phyloP scores from a whole-genome alignment of 2,329 filamentous ascomycete species.

The Epichloe bromicola region DNA sequence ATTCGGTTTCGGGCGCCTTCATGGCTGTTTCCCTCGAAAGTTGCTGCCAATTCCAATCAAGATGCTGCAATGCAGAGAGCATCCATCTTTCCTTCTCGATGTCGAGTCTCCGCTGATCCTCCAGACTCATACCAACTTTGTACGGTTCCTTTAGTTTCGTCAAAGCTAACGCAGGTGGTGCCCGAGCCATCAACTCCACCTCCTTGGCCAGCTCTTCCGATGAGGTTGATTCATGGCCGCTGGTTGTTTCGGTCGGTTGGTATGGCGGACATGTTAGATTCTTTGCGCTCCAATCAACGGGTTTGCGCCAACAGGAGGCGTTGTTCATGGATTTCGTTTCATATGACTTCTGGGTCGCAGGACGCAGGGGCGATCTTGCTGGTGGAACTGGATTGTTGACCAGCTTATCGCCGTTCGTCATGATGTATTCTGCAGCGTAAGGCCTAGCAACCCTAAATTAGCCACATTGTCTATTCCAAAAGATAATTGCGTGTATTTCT shows the following conservation, averaged over 20 bases:
- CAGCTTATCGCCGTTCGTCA: neutral
- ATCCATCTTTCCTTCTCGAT: conserved; percentile 33
- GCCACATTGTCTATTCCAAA: neutral
- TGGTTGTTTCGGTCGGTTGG: neutral
- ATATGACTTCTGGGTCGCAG: neutral
- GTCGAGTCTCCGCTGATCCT: conserved; percentile 13
- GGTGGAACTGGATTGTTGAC: neutral
- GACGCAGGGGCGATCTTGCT: conserved; percentile 1
- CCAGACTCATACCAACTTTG: neutral
- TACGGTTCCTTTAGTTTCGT: conserved; percentile 8
- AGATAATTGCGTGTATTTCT: neutral
- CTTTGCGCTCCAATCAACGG: neutral
- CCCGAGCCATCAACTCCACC: conserved; percentile 6
- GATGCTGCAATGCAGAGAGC: conserved; percentile 39
- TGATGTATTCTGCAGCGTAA: neutral
- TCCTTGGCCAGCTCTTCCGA: neutral
- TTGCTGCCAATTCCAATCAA: conserved; percentile 19
- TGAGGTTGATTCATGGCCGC: neutral
- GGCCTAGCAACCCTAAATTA: neutral
- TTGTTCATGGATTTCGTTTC: conserved; percentile 1
- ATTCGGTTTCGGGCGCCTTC: neutral
- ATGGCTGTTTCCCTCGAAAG: neutral
- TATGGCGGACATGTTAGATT: neutral
- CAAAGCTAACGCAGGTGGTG: conserved; percentile 7
- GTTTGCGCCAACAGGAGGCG: conserved; percentile 1